Conservation (phyloP, 495 filamentous ascomycete genomes). For the Astrothelium subdiscretum region DNA sequence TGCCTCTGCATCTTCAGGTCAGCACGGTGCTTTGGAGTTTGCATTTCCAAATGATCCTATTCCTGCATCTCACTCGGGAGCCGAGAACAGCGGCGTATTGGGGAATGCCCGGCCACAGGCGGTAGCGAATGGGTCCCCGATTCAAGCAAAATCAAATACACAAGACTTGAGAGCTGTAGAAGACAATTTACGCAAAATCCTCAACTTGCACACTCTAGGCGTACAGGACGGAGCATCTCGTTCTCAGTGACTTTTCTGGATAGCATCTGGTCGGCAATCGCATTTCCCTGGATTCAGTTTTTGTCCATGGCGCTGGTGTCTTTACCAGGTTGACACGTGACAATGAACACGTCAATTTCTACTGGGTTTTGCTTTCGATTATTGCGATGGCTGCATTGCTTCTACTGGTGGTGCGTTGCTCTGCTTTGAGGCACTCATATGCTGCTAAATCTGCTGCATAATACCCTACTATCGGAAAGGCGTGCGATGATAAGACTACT, state of each 20-base stretch:
- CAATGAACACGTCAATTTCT: background rate
- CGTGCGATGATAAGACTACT: too few species aligned
- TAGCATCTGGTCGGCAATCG: background rate
- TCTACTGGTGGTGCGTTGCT: background rate
- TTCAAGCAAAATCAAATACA: background rate
- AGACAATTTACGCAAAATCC: slow-evolving; percentile 17
- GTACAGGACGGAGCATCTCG: background rate
- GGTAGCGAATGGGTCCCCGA: background rate
- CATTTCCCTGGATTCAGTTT: background rate
- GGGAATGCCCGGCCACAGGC: background rate
- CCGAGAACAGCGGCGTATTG: background rate
- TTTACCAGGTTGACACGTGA: background rate
- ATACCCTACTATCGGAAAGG: too few species aligned
- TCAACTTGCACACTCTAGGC: slow-evolving; percentile 15
- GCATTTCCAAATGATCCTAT: background rate
- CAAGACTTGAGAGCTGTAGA: slow-evolving; percentile 18
- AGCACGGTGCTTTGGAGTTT: background rate
- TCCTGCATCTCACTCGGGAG: background rate
- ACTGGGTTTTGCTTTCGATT: background rate
- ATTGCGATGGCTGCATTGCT: background rate
- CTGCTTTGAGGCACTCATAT: background rate
- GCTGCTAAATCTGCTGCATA: too few species aligned
- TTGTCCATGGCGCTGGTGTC: background rate
- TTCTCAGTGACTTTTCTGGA: background rate
- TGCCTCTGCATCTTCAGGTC: background rate